Conservation (phyloP, 176 grass and related monocot genomes). For the Guadua angustifolia region DNA sequence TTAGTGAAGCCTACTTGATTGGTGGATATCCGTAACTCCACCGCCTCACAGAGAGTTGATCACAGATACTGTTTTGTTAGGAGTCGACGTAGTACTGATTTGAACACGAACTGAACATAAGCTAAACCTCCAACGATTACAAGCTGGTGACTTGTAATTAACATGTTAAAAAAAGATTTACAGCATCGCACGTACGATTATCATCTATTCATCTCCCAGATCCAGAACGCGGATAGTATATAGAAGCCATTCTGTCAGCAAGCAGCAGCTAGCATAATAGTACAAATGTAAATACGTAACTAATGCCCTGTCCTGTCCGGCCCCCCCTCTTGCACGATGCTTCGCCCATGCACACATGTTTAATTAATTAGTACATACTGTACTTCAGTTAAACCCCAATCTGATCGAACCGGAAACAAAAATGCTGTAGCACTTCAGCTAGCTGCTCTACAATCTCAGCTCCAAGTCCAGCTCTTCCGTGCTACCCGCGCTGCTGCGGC, state of each 20-base stretch:
- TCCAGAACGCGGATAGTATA: not conserved
- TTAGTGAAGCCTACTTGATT: too few species aligned
- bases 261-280: not conserved
- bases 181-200: not conserved
- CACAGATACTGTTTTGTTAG: too few species aligned
- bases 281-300: not conserved
- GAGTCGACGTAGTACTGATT: too few species aligned
- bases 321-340: not conserved
- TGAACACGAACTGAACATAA: not conserved
- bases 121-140: not conserved
- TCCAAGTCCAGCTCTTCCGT: slow-evolving; percentile 55
- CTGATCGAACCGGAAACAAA: not conserved
- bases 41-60: too few species aligned
- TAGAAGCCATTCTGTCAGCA: not conserved
- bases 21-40: too few species aligned
- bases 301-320: not conserved
- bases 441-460: slow-evolving; percentile 46
- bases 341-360: slow-evolving; percentile 29
- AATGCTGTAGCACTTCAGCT: not conserved
- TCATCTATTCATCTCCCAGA: not conserved
- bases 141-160: slow-evolving; percentile 10
- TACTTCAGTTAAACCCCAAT: not conserved
- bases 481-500: not conserved
- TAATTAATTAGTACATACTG: not conserved
- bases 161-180: slow-evolving; percentile 27